phyloP scores from a whole-genome alignment of 2,329 filamentous ascomycete genomes.

The Ophiostoma tasmaniense region DNA sequence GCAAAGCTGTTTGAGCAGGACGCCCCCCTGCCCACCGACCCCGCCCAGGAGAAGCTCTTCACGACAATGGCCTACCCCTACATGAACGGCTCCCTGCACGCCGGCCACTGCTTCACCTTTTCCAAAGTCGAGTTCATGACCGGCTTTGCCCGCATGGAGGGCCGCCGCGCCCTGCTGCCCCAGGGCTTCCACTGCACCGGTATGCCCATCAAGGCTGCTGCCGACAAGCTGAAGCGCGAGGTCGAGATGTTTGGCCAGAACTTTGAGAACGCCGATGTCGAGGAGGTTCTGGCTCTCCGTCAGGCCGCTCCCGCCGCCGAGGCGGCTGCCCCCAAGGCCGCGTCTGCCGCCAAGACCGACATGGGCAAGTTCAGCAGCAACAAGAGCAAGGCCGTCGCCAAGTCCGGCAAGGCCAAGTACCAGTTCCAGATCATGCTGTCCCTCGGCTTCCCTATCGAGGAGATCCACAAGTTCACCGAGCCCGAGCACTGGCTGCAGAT shows the following conservation, averaged over 20 bases:
- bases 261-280: constrained; percentile 55
- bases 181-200: constrained; percentile 94
- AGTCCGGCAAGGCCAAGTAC: constrained; percentile 90
- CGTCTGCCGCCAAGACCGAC: constrained; percentile 55
- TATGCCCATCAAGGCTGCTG: constrained; percentile 96
- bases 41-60: constrained; percentile 85
- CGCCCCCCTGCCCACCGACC: constrained; percentile 72
- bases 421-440: constrained; percentile 83
- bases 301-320: constrained; percentile 57
- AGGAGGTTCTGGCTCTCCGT: constrained; percentile 41
- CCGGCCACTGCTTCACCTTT: constrained; percentile 85
- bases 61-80: constrained; percentile 47
- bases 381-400: constrained; percentile 85
- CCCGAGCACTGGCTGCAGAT: constrained; percentile 70
- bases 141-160: constrained; percentile 82
- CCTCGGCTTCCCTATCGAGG: constrained; percentile 74
- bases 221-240: constrained; percentile 83
- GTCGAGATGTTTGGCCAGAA: constrained; percentile 80
- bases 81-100: constrained; percentile 25
- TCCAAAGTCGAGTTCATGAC: constrained; percentile 89
- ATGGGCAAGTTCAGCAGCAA: constrained; percentile 85
- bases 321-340: constrained; percentile 64
- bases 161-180: constrained; percentile 78
- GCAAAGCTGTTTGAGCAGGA: constrained; percentile 74
- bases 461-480: constrained; percentile 90